Evolutionary conservation across 2,329 filamentous ascomycete species (phyloP).

Genomic region (Lecanicillium sp.): DNA sequence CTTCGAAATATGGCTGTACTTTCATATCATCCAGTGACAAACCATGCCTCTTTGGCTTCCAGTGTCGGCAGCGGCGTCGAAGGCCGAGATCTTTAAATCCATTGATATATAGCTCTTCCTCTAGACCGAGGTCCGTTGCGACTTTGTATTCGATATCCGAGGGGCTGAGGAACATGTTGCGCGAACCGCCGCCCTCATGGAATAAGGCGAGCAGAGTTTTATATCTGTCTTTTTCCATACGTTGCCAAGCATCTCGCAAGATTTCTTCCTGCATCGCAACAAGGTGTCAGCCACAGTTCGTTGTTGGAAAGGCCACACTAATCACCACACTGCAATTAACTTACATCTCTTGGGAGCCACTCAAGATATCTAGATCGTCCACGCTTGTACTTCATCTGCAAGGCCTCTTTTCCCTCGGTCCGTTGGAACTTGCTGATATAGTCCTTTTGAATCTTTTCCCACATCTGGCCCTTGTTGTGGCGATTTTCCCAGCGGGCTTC

Average conservation of each 20-base stretch:
- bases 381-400: constrained; percentile 49
- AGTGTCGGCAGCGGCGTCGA: constrained; percentile 3
- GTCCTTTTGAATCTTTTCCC: constrained; percentile 41
- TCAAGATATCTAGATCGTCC: constrained; percentile 38
- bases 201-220: constrained; percentile 1
- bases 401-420: constrained; percentile 35
- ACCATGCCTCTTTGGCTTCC: neutral
- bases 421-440: constrained; percentile 27
- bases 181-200: constrained; percentile 1
- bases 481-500: constrained; percentile 37
- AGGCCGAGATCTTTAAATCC: constrained; percentile 8
- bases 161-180: constrained; percentile 6
- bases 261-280: neutral
- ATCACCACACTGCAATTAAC: constrained; percentile 13
- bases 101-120: constrained; percentile 3
- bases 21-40: no score
- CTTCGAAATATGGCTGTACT: no score
- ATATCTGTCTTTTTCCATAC: constrained; percentile 1
- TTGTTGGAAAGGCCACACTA: neutral
- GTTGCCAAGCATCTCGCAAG: constrained; percentile 1
- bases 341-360: constrained; percentile 43
- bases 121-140: constrained; percentile 1
- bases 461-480: constrained; percentile 47
- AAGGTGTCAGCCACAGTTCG: neutral
- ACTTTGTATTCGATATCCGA: constrained; percentile 5